Conservation (phyloP, 2,329 filamentous ascomycete species). For the Peltaster fructicola region DNA sequence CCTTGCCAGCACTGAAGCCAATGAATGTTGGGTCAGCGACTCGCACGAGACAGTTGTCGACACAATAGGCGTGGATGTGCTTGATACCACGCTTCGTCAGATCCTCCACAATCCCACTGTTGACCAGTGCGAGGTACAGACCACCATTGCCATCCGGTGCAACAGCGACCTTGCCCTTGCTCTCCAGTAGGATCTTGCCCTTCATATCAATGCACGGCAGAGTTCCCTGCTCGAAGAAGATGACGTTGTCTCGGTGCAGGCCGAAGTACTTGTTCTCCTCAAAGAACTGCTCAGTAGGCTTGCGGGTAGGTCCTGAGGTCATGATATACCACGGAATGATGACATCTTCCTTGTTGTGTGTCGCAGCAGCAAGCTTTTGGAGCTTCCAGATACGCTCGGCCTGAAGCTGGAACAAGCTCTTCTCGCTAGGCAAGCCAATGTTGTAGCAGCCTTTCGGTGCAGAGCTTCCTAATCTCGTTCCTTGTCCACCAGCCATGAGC, state of each 20-base stretch:
- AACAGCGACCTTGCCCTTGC: slow-evolving; percentile 76
- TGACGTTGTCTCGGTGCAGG: slow-evolving; percentile 64
- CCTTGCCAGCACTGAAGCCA: slow-evolving; percentile 72
- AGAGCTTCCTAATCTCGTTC: slow-evolving; percentile 83
- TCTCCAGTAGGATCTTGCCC: slow-evolving; percentile 88
- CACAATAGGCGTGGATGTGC: slow-evolving; percentile 95
- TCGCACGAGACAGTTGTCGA: slow-evolving; percentile 97
- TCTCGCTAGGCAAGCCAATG: slow-evolving; percentile 80
- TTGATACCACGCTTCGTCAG: slow-evolving; percentile 79
- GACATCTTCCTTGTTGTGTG: slow-evolving; percentile 41
- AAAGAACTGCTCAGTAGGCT: slow-evolving; percentile 88
- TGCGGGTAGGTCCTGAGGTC: slow-evolving; percentile 88
- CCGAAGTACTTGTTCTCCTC: slow-evolving; percentile 82
- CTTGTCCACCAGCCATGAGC: slow-evolving; percentile 93
- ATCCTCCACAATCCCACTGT: slow-evolving; percentile 63
- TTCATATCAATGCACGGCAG: slow-evolving; percentile 94
- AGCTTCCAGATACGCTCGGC: slow-evolving; percentile 82
- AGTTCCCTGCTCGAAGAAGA: slow-evolving; percentile 93
- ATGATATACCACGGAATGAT: slow-evolving; percentile 97
- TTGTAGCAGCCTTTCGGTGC: slow-evolving; percentile 96
- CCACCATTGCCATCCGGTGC: slow-evolving; percentile 95
- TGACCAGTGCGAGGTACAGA: slow-evolving; percentile 80
- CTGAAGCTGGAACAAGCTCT: slow-evolving; percentile 95
- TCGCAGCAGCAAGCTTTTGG: slow-evolving; percentile 60
- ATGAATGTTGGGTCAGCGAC: slow-evolving; percentile 95